These are phyloP conservation scores for Firmiana major DNA, from an alignment of 345 rosid genomes.

Conservation along the genomic window DNA sequence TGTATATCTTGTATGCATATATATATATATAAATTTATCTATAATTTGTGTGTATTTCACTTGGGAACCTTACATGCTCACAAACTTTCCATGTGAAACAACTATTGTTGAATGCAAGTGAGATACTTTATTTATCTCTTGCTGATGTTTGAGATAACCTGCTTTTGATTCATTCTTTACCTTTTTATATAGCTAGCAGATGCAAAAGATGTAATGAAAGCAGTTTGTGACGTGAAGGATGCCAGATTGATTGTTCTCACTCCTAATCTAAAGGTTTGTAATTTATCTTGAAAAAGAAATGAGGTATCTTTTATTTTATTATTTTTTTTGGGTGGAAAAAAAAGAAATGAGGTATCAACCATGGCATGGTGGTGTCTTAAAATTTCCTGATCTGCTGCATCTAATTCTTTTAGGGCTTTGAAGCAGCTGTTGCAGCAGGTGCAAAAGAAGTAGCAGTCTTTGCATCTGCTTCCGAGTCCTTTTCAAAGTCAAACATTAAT, in stretches of 20 bases:
- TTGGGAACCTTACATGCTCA: neutral
- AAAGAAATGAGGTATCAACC: neutral
- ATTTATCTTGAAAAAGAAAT: neutral
- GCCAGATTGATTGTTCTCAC: conserved; percentile 60
- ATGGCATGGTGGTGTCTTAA: neutral
- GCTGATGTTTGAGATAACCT: neutral
- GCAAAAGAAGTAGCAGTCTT: conserved; percentile 74
- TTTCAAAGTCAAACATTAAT: conserved; percentile 73
- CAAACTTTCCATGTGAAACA: neutral
- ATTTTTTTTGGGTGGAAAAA: too few species aligned
- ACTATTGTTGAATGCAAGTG: neutral
- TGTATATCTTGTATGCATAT: neutral
- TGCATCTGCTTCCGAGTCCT: conserved; percentile 81
- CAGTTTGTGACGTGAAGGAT: conserved; percentile 39
- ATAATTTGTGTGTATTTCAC: neutral
- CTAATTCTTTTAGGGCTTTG: conserved; percentile 52
- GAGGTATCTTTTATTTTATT: too few species aligned
- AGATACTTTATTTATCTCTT: neutral
- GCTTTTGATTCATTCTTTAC: neutral
- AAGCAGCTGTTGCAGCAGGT: conserved; percentile 76
- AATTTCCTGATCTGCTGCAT: conserved; percentile 11
- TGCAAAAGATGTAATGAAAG: conserved; percentile 71
- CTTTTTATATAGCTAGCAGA: conserved; percentile 50
- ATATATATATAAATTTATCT: too few species aligned
- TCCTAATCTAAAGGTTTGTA: conserved; percentile 60